Base-by-base conservation (phyloP, 768 basidiomycete genomes). In the Russula brevipes region DNA sequence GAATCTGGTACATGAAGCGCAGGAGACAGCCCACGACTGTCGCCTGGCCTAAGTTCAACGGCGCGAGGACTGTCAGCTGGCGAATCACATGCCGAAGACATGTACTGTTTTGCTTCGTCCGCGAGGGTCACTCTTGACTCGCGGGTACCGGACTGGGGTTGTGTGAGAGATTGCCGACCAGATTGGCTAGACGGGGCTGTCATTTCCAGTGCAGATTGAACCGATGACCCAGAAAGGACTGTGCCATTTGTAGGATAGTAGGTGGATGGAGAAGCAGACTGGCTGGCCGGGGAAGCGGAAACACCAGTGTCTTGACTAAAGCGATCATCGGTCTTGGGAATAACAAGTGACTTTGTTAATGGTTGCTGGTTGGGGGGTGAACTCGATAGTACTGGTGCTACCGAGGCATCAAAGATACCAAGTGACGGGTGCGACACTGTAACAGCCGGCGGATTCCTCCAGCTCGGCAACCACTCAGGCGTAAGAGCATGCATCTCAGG, bases 71-170 rank as follows among this genome's bases (percentile, higher is more conserved):
- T 87, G 33, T 81, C 74, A 8, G 76, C 70, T 3, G 88, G 85
- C 5, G 84, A 86, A 60, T 89, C 88, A 42, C 74, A 74, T 81
- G 88, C 85, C 68, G 80, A 83, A 42, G 83, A 79, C 60, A 89
- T 86, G 69, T 89, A 91, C 53, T 81, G 84, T 66, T 79, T 83
- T 16, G 89, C 86, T 72, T 92, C 91, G 59, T 91, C 88, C 1
- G 90, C 87, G 42, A 91, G 78, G 39, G 86, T 83, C 54, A 87
- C 82, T 30, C 81, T 80, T 9, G 88, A 90, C 55, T 86, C 86
- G 59, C 86, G 81, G n/a, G 82, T 81, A 17, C 77, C 67, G 71
- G 60, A 30, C 38, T 54, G 69, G 44, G 16, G 61, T 30, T 52
- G 56, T 38, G 59, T 38, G 31, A 65, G 49, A 55, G 49, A 56